Evolutionary conservation across 306 rosid species (phyloP).

Genomic region (Fagus sylvatica): DNA sequence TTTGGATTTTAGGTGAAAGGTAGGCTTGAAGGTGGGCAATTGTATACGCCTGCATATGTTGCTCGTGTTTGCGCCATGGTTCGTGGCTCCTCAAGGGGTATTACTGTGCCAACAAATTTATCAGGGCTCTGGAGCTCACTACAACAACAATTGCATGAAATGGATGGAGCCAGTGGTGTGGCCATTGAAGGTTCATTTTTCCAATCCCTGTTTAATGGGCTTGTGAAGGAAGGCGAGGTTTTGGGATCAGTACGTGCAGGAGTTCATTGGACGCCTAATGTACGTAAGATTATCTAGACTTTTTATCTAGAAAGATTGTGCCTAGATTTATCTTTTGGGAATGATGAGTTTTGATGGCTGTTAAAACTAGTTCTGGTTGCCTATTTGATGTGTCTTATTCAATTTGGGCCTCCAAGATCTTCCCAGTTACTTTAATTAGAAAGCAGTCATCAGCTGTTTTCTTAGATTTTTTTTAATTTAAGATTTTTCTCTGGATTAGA

Average conservation of each 20-base stretch:
- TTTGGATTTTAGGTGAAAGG: slow-evolving; percentile 75
- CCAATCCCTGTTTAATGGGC: slow-evolving; percentile 85
- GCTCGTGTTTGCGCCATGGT: slow-evolving; percentile 92
- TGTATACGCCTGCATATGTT: slow-evolving; percentile 97
- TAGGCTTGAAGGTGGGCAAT: slow-evolving; percentile 96
- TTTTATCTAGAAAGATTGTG: slow-evolving; percentile 5
- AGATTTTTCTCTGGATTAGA: neutral
- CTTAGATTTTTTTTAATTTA: neutral
- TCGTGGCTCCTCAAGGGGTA: slow-evolving; percentile 85
- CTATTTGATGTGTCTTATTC: neutral
- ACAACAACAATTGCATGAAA: slow-evolving; percentile 80
- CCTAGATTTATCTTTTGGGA: neutral
- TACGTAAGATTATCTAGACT: slow-evolving; percentile 45
- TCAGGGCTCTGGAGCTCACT: slow-evolving; percentile 74
- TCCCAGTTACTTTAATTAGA: neutral
- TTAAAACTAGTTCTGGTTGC: neutral
- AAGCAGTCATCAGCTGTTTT: neutral
- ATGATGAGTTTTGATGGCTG: neutral
- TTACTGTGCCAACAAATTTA: slow-evolving; percentile 80
- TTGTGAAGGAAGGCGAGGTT: slow-evolving; percentile 76
- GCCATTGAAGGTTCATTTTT: slow-evolving; percentile 86
- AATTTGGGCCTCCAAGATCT: neutral
- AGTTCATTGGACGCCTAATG: slow-evolving; percentile 97
- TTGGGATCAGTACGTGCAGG: slow-evolving; percentile 94
- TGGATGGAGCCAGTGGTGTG: slow-evolving; percentile 82